Base-by-base conservation (phyloP, 2,329 filamentous ascomycete genomes). In the Sphaerulina populicola region DNA sequence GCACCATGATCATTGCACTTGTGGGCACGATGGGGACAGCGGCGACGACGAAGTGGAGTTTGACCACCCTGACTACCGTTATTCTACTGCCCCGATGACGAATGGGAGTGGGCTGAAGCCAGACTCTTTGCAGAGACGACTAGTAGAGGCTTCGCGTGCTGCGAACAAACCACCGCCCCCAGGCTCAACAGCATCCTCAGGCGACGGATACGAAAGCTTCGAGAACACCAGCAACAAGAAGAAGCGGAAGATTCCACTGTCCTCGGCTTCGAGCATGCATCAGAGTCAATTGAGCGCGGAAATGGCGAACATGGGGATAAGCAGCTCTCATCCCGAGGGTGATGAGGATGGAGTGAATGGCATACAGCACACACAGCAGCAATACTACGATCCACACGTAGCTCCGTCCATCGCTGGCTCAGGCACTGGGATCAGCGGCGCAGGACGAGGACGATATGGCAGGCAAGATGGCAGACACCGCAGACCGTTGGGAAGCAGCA, bases 151-250 rank as follows among this genome's bases (percentile, higher is more conserved):
- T 52, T 68, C 69, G 52, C 63, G 67, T 45, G 68, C 49, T 2
- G 50, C 47, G 11, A 57, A 51, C 43, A 63, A 65, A 44, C 59
- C 60, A 12, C 64, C 64, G 46, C 60, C 66, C 39, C 68, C 74
- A 21, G 70, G 80, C 39, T 79, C 81, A 18, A 78, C 83, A 44
- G 78, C 77, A 39, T 88, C 87, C 10, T 82, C 83, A 21, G 77
- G 80, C 9, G 91, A 97, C 67, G 89, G 90, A 11, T 97, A 97
- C 68, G 93, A 98, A 68, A 93, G 88, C 6, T 94, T 96, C 63
- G 93, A 98, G 69, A 97, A 97, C 64, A 94, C 88, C 33, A 97
- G 95, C 69, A 98, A 98, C 68, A 98, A 98, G 72, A 98, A 97
- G 75, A 97, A 98, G 71, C 81, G 93, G 60, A 98, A 98, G 72